Base-by-base conservation (phyloP, 805 yeast species). In the Candida railenensis region DNA sequence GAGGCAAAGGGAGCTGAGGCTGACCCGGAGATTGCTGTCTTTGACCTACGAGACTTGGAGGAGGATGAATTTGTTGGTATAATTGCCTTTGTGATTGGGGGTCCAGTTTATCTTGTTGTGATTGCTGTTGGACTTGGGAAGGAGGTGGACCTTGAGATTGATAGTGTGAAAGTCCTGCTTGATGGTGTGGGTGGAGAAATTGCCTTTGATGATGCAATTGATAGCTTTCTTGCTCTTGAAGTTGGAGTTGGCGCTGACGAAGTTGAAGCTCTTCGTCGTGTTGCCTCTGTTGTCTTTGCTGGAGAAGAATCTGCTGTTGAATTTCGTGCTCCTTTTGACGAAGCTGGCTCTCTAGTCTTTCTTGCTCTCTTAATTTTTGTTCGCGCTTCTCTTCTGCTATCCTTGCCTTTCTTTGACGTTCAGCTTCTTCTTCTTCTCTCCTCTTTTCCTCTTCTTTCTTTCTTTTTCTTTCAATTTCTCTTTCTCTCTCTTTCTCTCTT, bases 251-350 rank as follows among this genome's bases (percentile, higher is more conserved):
- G 30, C 30, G 30, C 11, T 25, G 30, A 25, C 30, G 30, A 11
- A 25, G 5, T 25, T 25, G 30, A 11, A 25, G 40, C 32, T 37
- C 22, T 5, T 37, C 22, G 11, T 37, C 12, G n/a, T 37, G 40
- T 15, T 37, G 40, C 12, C 19, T 7, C 30, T 37, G 40, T 16
- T 37, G 40, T 21, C 19, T 18, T 14, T 37, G 40, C 40, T 37
- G 40, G 18, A 21, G 40, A 14, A 15, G 40, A 15, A 15, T 18
- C 14, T 37, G 28, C 32, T 37, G 40, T 21, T 37, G 40, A 4
- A 9, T 18, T n/a, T 36, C 22, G 16, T 15, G 36, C n/a, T 33
- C 16, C 36, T 33, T 11, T 33, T 33, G 36, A 14, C 16, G 36
- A 15, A 33, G 36, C 14, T 25, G 30, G 30, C 11, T 25, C 30